Evolutionary conservation across 306 rosid species (phyloP).

Genomic region (Canavalia gladiata): DNA sequence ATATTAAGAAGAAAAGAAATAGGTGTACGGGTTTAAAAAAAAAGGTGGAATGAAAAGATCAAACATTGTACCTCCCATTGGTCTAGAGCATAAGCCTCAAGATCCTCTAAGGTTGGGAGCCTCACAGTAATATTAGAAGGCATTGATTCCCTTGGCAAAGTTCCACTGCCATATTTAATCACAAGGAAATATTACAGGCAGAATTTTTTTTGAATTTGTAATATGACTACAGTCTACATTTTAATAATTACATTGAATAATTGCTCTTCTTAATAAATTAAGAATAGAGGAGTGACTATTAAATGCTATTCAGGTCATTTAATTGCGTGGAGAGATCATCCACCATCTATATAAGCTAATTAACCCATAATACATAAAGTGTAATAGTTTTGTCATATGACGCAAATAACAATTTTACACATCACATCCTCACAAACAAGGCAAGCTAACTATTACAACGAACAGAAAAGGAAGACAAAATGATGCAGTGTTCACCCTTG

Average conservation of each 20-base stretch:
- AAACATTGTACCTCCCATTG: constrained; percentile 86
- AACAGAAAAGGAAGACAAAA: constrained; percentile 21
- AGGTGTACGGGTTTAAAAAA: constrained; percentile 16
- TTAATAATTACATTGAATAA: constrained; percentile 11
- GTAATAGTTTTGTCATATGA: constrained; percentile 23
- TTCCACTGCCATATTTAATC: constrained; percentile 74
- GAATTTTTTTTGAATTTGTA: constrained; percentile 40
- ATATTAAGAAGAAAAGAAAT: constrained; percentile 18
- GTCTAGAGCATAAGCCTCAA: constrained; percentile 79
- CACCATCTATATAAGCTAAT: background rate
- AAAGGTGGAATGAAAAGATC: constrained; percentile 40
- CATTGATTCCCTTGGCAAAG: constrained; percentile 96
- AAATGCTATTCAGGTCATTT: constrained; percentile 27
- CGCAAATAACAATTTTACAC: background rate
- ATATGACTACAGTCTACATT: constrained; percentile 31
- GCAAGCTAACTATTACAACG: constrained; percentile 26
- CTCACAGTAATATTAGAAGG: constrained; percentile 84
- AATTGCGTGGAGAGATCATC: constrained; percentile 43
- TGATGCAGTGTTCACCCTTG: constrained; percentile 69
- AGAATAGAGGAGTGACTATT: constrained; percentile 43
- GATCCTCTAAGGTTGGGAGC: constrained; percentile 85
- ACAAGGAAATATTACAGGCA: constrained; percentile 48
- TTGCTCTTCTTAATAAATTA: constrained; percentile 19
- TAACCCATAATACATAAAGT: constrained; percentile 22
- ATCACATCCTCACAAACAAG: constrained; percentile 18